These are phyloP conservation scores for Venustampulla echinocandica DNA, from an alignment of 495 filamentous ascomycete species.

Conservation along the genomic window DNA sequence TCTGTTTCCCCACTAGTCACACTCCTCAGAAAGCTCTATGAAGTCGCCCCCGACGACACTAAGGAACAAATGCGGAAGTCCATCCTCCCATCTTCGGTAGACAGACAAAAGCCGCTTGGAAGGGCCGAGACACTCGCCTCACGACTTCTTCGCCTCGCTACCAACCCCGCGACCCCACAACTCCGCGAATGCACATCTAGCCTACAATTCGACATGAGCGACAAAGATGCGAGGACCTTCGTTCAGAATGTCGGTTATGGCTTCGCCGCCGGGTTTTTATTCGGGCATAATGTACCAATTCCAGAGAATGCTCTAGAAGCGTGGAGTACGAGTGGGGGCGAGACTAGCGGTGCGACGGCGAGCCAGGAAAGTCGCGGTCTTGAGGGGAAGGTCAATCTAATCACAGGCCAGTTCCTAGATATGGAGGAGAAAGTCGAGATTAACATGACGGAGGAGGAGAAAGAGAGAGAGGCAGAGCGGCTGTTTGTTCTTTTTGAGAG, in stretches of 20 bases:
- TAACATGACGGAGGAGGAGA: conserved; percentile 86
- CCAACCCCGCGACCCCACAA: conserved; percentile 56
- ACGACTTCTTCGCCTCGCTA: conserved; percentile 70
- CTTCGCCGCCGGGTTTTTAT: conserved; percentile 81
- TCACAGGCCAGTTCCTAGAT: conserved; percentile 80
- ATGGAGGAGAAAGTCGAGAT: conserved; percentile 51
- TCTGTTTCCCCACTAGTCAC: conserved; percentile 62
- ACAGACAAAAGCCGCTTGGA: conserved; percentile 74
- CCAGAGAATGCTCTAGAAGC: conserved; percentile 58
- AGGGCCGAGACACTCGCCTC: conserved; percentile 65
- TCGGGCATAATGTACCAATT: conserved; percentile 69
- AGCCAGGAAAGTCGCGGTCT: conserved; percentile 24
- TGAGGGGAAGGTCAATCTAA: conserved; percentile 54
- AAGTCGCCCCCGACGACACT: conserved; percentile 57
- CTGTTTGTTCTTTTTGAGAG: conserved; percentile 94
- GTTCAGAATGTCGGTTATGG: conserved; percentile 85
- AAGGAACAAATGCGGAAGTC: conserved; percentile 52
- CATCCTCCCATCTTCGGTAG: conserved; percentile 69
- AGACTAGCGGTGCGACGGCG: conserved; percentile 13
- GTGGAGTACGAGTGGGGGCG: conserved; percentile 33
- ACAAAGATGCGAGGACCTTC: conserved; percentile 60
- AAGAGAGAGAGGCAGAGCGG: conserved; percentile 84
- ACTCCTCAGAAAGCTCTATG: conserved; percentile 61
- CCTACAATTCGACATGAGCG: conserved; percentile 80
- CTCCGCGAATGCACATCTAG: conserved; percentile 67